Conservation (phyloP, 1,284 basidiomycete species). For the Heliocybe sulcata region DNA sequence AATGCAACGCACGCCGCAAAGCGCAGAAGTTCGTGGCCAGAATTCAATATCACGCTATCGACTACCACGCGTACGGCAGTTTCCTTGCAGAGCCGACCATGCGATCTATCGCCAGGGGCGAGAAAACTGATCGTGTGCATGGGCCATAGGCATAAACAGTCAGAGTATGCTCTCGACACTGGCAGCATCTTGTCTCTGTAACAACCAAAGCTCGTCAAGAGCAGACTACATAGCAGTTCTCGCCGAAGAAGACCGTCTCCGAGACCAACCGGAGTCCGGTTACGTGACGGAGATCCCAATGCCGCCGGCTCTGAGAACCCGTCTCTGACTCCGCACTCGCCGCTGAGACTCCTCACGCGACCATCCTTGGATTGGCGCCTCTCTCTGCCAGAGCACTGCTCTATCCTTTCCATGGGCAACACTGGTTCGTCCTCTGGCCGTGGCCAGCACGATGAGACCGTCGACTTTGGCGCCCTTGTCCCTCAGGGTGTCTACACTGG, state of each 20-base stretch:
- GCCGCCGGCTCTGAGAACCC: too few relatives aligned
- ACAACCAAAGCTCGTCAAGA: too few relatives aligned
- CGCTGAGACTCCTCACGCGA: slow-evolving; percentile 1
- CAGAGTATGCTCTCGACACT: not conserved
- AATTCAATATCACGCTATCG: not conserved
- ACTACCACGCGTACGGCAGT: not conserved
- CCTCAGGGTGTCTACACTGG: slow-evolving; percentile 92
- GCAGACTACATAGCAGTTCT: too few relatives aligned
- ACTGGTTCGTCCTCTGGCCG: slow-evolving; percentile 64
- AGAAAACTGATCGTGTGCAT: not conserved
- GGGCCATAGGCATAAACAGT: not conserved
- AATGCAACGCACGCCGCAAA: not conserved
- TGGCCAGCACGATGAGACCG: slow-evolving; percentile 65
- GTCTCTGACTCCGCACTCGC: not conserved
- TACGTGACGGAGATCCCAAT: not conserved
- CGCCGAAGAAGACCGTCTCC: not conserved
- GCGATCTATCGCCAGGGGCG: not conserved
- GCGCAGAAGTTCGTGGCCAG: too few relatives aligned
- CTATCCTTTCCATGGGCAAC: slow-evolving; percentile 59
- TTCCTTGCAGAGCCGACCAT: not conserved
- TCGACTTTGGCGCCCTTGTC: slow-evolving; percentile 77
- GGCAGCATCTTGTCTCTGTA: too few relatives aligned
- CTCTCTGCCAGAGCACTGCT: not conserved
- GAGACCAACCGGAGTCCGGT: not conserved
- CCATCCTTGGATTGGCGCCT: not conserved